Percentiles rank a stretch among this genome's conserved stretches.
These are phyloP conservation scores for Tetrapisispora taiwanensis DNA, from an alignment of 805 yeast genomes.

Conservation along the genomic window DNA sequence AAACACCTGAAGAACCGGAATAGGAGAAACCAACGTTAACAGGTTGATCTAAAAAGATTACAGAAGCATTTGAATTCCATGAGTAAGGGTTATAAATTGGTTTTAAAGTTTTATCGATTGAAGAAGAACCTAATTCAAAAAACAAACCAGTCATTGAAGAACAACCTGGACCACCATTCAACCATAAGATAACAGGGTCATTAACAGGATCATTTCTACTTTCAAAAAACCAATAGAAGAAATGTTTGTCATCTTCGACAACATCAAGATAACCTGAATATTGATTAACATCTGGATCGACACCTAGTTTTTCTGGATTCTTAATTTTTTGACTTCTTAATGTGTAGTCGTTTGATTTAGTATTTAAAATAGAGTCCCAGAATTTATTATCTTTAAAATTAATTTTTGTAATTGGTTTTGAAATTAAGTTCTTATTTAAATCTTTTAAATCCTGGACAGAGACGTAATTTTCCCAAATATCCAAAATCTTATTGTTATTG, in stretches of 20 bases:
- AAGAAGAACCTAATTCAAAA: constrained; percentile 86
- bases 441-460: not conserved
- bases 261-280: constrained; percentile 77
- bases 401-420: constrained; percentile 35
- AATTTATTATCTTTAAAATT: constrained; percentile 11
- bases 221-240: constrained; percentile 91
- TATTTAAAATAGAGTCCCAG: constrained; percentile 13
- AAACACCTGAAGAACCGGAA: constrained; percentile 38
- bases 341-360: constrained; percentile 6
- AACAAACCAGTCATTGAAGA: constrained; percentile 83
- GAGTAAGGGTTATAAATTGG: constrained; percentile 75
- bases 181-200: constrained; percentile 81
- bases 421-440: constrained; percentile 23
- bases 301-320: constrained; percentile 40
- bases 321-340: constrained; percentile 17
- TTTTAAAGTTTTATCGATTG: constrained; percentile 51
- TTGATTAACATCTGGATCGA: constrained; percentile 66
- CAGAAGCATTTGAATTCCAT: constrained; percentile 87
- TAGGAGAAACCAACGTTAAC: constrained; percentile 87
- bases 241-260: constrained; percentile 58
- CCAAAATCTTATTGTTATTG: not conserved
- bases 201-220: constrained; percentile 76
- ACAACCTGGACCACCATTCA: constrained; percentile 96
- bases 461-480: constrained; percentile 1
- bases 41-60: constrained; percentile 89